phyloP scores from a whole-genome alignment of 108 stramenopile species.

The Heterococcus sp. region DNA sequence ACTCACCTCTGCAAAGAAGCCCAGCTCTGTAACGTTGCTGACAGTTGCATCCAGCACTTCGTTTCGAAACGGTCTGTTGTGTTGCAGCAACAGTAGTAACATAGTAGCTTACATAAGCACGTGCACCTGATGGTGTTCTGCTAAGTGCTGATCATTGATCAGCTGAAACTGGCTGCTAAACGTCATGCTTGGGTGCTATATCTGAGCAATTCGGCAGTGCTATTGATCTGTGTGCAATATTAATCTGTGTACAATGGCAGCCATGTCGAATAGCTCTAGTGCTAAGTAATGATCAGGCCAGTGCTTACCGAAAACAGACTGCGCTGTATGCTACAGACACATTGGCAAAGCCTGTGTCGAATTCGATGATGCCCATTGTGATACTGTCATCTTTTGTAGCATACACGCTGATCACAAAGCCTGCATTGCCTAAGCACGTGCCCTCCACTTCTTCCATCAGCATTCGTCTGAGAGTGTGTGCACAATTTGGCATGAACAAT shows the following conservation, averaged over 20 bases:
- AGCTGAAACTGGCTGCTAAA: too few species aligned
- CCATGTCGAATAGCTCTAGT: too few species aligned
- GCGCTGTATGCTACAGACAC: constrained; percentile 16
- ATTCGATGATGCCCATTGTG: constrained; percentile 33
- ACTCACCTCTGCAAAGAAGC: constrained; percentile 32
- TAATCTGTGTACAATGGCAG: too few species aligned
- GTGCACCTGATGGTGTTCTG: too few species aligned
- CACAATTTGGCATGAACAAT: too few species aligned
- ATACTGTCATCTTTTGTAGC: constrained; percentile 1
- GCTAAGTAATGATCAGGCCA: too few species aligned
- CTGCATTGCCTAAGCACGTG: constrained; percentile 13
- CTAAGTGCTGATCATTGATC: too few species aligned
- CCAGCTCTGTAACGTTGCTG: constrained; percentile 41
- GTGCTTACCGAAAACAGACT: constrained; percentile 29
- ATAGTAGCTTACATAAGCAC: too few species aligned
- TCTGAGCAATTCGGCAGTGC: too few species aligned
- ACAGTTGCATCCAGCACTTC: constrained; percentile 44
- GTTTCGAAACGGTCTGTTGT: constrained; percentile 34
- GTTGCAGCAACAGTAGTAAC: too few species aligned
- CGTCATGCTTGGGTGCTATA: too few species aligned
- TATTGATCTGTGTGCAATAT: too few species aligned
- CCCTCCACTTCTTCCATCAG: constrained; percentile 44
- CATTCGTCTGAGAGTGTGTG: constrained; percentile 24
- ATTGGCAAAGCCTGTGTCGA: constrained; percentile 38
- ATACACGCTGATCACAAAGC: constrained; percentile 38